These are phyloP conservation scores for Talaromyces thailandensis DNA, from an alignment of 495 filamentous ascomycete genomes.

Conservation along the genomic window DNA sequence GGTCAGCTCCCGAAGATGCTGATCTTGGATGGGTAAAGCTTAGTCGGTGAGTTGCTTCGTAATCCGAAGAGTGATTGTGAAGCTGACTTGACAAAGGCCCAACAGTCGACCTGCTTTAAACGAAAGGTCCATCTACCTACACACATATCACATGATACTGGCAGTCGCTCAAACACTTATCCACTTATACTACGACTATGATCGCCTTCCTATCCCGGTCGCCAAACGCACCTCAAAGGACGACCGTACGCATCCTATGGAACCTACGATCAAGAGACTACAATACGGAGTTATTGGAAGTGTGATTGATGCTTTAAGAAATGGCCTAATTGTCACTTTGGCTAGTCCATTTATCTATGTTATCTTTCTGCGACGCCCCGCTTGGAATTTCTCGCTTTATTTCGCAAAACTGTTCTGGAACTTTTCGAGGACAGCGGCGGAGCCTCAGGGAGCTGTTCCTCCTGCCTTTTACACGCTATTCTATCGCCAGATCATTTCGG, in stretches of 20 bases:
- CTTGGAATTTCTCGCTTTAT: slow-evolving; percentile 59
- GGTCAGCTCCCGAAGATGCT: slow-evolving; percentile 55
- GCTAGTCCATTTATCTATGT: slow-evolving; percentile 48
- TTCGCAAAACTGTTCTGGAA: slow-evolving; percentile 65
- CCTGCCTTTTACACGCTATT: slow-evolving; percentile 51
- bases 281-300: slow-evolving; percentile 15
- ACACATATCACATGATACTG: slow-evolving; percentile 56
- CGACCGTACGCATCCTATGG: slow-evolving; percentile 26
- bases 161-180: slow-evolving; percentile 57
- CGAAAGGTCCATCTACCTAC: slow-evolving; percentile 76
- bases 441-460: slow-evolving; percentile 42
- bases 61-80: neutral
- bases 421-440: slow-evolving; percentile 57
- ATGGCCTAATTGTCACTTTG: slow-evolving; percentile 35
- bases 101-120: slow-evolving; percentile 76
- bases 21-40: slow-evolving; percentile 64
- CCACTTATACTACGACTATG: slow-evolving; percentile 69
- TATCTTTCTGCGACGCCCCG: slow-evolving; percentile 48
- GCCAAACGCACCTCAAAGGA: slow-evolving; percentile 22
- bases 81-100: slow-evolving; percentile 18
- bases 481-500: slow-evolving; percentile 50
- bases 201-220: slow-evolving; percentile 53
- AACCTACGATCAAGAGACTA: slow-evolving; percentile 25
- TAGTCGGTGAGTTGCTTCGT: slow-evolving; percentile 39
- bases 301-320: slow-evolving; percentile 25